phyloP scores from a whole-genome alignment of 169 alveolate genomes.

The Perkinsus marinus region DNA sequence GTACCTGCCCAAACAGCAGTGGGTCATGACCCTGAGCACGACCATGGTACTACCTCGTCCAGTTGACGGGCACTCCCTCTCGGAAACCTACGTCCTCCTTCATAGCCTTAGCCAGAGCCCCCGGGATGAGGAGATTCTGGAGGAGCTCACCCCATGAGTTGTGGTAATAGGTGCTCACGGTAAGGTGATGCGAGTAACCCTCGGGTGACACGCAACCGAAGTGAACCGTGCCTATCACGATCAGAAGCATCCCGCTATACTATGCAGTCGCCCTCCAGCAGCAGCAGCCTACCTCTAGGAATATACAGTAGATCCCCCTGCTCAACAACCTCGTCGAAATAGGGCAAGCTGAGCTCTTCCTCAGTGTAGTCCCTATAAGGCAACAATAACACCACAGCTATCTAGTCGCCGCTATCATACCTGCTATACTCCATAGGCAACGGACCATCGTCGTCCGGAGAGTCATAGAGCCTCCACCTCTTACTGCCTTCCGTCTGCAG shows the following conservation, averaged over 20 bases:
- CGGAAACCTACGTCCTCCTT: not conserved
- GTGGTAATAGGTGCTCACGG: not conserved
- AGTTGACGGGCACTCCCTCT: not conserved
- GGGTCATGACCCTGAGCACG: not conserved
- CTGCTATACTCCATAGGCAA: not conserved
- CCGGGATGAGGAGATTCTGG: not conserved
- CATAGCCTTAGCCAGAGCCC: not conserved
- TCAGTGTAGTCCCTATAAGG: not conserved
- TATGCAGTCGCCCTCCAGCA: too few species aligned
- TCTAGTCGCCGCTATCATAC: not conserved
- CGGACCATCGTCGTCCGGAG: not conserved
- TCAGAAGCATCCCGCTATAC: too few species aligned
- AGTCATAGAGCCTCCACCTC: constrained; percentile 2
- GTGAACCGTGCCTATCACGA: not conserved
- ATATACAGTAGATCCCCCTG: constrained; percentile 1
- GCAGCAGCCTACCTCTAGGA: constrained; percentile 7
- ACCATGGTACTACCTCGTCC: not conserved
- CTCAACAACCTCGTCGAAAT: not conserved
- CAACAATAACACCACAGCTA: not conserved
- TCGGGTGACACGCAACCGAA: not conserved
- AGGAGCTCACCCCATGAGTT: not conserved
- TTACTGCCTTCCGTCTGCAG: constrained; percentile 1
- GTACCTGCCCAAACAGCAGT: not conserved
- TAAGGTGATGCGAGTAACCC: constrained; percentile 3
- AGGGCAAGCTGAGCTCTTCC: not conserved